phyloP scores from a whole-genome alignment of 371 early-diverging fungal genomes.

The Mucor circinelloides region DNA sequence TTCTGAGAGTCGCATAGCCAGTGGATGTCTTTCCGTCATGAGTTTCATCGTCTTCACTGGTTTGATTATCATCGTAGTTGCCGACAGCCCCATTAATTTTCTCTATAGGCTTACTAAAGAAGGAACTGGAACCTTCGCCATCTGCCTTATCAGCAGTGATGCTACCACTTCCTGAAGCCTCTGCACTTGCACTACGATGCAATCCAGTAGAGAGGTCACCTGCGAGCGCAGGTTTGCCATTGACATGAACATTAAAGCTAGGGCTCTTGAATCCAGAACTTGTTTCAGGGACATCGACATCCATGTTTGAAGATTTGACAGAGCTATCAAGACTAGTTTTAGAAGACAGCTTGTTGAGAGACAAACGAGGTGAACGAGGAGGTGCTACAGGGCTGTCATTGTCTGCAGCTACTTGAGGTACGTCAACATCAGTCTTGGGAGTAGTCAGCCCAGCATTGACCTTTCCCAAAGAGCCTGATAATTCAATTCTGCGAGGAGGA shows the following conservation, averaged over 20 bases:
- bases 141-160: not conserved
- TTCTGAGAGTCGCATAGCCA: not conserved
- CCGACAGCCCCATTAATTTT: not conserved
- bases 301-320: not conserved
- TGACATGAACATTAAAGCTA: not conserved
- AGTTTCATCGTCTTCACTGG: not conserved
- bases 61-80: not conserved
- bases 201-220: not conserved
- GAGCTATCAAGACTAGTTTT: not conserved
- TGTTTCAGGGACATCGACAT: not conserved
- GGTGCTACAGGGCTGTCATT: not conserved
- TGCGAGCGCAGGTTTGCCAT: not conserved
- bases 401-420: not conserved
- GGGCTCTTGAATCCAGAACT: not conserved
- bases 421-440: not conserved
- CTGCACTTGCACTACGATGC: not conserved
- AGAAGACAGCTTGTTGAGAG: not conserved
- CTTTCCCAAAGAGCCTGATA: not conserved
- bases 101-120: not conserved
- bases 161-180: not conserved
- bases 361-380: not conserved
- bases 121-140: not conserved
- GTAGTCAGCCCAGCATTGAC: not conserved
- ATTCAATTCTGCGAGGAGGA: not conserved
- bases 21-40: not conserved